A percentile compares a stretch with the other conserved stretches of the same genome.
Conservation (phyloP, 257 asterid genomes). For the Jasminum sambac region DNA sequence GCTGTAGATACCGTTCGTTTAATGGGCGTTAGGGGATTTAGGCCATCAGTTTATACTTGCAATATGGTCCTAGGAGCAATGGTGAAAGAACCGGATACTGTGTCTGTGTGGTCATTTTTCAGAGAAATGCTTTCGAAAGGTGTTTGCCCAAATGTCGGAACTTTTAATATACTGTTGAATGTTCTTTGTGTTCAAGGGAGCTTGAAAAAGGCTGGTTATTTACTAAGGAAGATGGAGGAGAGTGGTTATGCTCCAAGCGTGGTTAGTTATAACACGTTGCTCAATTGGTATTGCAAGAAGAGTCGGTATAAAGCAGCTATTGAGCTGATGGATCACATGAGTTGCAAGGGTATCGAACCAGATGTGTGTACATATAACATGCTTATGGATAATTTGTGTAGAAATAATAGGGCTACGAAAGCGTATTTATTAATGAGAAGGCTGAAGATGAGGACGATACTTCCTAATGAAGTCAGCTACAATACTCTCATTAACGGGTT, state of each 20-base stretch:
- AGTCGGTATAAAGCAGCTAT: constrained; percentile 69
- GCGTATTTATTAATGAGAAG: constrained; percentile 70
- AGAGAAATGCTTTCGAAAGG: constrained; percentile 63
- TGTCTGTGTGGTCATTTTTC: constrained; percentile 69
- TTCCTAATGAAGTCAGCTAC: constrained; percentile 79
- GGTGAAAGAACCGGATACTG: constrained; percentile 39
- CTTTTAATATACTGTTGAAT: constrained; percentile 72
- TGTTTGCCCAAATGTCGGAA: constrained; percentile 61
- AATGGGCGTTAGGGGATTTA: constrained; percentile 64
- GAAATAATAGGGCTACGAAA: constrained; percentile 58
- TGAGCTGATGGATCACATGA: constrained; percentile 73
- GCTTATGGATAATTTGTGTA: constrained; percentile 72
- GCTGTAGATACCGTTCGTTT: constrained; percentile 59
- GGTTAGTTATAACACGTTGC: constrained; percentile 83
- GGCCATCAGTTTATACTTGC: constrained; percentile 73
- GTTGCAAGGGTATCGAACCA: constrained; percentile 66
- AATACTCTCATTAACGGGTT: constrained; percentile 82
- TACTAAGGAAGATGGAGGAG: constrained; percentile 78
- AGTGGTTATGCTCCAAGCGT: constrained; percentile 78
- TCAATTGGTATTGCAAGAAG: constrained; percentile 82
- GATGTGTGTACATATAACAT: constrained; percentile 82
- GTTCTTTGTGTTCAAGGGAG: constrained; percentile 73
- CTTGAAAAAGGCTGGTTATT: constrained; percentile 61
- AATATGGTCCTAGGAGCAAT: constrained; percentile 69
- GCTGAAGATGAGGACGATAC: constrained; percentile 62